Base-by-base conservation (phyloP, 306 rosid species). In the peach (Prunus persica) region DNA sequence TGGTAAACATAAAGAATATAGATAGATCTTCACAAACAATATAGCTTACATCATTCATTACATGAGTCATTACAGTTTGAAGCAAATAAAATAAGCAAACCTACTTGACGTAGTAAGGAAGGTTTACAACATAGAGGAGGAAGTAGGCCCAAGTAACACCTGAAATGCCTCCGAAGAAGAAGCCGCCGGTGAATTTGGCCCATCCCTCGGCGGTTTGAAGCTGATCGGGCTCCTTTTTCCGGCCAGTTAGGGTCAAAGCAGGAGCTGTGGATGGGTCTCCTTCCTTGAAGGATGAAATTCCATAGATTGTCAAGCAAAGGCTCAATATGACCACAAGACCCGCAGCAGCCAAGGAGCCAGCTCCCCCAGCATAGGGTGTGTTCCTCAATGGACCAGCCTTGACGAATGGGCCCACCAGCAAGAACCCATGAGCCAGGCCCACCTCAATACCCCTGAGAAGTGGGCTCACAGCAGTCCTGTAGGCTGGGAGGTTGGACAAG, bases 251-350 rank as follows among this genome's bases (percentile, higher is more conserved):
- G 57, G 99, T 95, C 73, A 95, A 74, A 0, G 88, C 73, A 0
- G 99, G 99, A 0, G 97, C 97, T 0, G 82, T 87, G 24, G 99
- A 95, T n/a, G 99, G 88, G 15, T 91, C 97, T 13, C 97, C 99
- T 71, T 95, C 99, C 2, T 88, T 91, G 87, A 95, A 95, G 7
- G 99, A 92, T 7, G 99, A 63, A 41, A 88, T 30, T 11, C 99
- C 98, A 45, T 96, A 96, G 69, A 84, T 88, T 30, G 96, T 89
- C 71, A 96, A 80, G 86, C 88, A 82, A 16, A 96, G 24, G 87
- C 93, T 96, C 1, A 96, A 88, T 30, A 96, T 96, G 27, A 80
- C 97, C 22, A 96, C 87, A 30, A 96, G 99, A 32, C 98, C 99
- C 2, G 74, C 99, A 2, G 99, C 99, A 0, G 91, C 97, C 15